A percentile compares a stretch with the other conserved stretches of the same genome.
phyloP scores from a whole-genome alignment of 2,329 filamentous ascomycete genomes.

The Furcasterigmium sp. region DNA sequence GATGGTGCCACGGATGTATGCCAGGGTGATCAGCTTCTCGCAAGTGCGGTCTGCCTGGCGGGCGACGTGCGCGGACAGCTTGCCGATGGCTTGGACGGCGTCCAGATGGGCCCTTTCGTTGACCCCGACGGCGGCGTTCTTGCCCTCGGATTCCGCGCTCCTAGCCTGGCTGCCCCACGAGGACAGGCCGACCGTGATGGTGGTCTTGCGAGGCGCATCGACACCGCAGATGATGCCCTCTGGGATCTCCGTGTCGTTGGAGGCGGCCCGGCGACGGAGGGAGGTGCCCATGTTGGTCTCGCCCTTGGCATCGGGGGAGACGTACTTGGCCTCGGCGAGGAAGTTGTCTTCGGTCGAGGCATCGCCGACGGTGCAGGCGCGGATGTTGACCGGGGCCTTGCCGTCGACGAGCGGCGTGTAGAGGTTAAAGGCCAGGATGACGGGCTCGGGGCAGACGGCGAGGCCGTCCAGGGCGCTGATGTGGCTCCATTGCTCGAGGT shows the following conservation, averaged over 20 bases:
- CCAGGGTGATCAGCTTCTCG: not conserved
- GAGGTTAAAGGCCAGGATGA: slow-evolving; percentile 5
- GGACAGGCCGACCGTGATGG: not conserved
- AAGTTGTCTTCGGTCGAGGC: slow-evolving; percentile 3
- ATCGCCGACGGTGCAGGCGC: slow-evolving; percentile 6
- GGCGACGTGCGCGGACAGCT: not conserved
- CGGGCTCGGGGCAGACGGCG: slow-evolving; percentile 4
- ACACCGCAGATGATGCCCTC: not conserved
- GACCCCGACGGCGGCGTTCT: not conserved
- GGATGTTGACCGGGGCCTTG: slow-evolving; percentile 3
- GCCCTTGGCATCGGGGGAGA: slow-evolving; percentile 4
- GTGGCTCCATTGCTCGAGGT: slow-evolving; percentile 1
- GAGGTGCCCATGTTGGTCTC: slow-evolving; percentile 1
- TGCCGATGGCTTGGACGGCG: not conserved
- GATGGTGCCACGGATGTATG: slow-evolving; percentile 2
- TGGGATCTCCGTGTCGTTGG: not conserved
- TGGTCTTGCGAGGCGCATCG: not conserved
- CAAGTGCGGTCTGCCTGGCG: not conserved
- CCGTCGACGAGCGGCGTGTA: slow-evolving; percentile 1
- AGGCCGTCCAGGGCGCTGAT: slow-evolving; percentile 1
- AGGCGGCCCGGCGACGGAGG: not conserved
- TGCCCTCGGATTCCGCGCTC: not conserved
- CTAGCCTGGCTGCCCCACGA: not conserved
- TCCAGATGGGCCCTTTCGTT: not conserved
- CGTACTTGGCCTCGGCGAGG: slow-evolving; percentile 2